phyloP scores from a whole-genome alignment of 371 early-diverging fungal species.

The Nematocida homosporus region DNA sequence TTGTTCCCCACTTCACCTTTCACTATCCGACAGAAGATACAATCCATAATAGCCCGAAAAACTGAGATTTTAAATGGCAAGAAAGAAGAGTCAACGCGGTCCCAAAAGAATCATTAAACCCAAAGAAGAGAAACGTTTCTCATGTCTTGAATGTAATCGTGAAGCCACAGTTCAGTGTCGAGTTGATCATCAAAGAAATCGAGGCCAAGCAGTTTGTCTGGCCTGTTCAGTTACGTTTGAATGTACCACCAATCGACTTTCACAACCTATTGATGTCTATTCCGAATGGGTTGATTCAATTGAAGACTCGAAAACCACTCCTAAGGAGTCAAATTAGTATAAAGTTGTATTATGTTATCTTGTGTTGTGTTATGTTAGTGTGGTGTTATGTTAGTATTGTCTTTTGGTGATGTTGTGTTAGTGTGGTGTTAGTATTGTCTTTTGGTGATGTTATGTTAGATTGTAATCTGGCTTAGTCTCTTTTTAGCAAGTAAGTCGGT shows the following conservation, averaged over 20 bases:
- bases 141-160: conserved; percentile 52
- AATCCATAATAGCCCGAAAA: conserved; percentile 43
- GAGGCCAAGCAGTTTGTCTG: conserved; percentile 27
- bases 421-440: too few relatives aligned
- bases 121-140: conserved; percentile 34
- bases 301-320: too few relatives aligned
- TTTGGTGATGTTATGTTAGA: too few relatives aligned
- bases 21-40: conserved; percentile 64
- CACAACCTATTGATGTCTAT: conserved; percentile 52
- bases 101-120: background rate
- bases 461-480: too few relatives aligned
- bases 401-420: too few relatives aligned
- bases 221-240: background rate
- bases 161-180: conserved; percentile 30
- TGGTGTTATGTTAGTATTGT: too few relatives aligned
- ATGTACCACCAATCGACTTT: conserved; percentile 31
- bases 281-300: conserved; percentile 44
- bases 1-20: conserved; percentile 36
- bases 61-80: conserved; percentile 28
- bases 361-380: too few relatives aligned
- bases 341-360: too few relatives aligned
- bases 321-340: too few relatives aligned
- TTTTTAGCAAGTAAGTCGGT: too few relatives aligned
- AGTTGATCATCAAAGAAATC: conserved; percentile 31
- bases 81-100: conserved; percentile 31